phyloP scores from a whole-genome alignment of 768 basidiomycete species.

The Dentipellis fragilis region DNA sequence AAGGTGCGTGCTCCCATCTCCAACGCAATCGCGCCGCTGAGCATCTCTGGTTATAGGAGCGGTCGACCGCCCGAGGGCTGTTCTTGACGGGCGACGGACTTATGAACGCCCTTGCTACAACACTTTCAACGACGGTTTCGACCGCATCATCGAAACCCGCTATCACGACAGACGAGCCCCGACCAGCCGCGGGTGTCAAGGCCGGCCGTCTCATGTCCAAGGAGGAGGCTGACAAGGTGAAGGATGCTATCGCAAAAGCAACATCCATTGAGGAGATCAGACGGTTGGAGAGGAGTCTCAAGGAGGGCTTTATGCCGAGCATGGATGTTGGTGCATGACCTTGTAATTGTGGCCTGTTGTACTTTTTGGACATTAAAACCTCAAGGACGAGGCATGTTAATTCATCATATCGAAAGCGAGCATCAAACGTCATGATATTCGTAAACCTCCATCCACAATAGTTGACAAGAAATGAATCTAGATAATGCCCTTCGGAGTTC shows the following conservation, averaged over 20 bases:
- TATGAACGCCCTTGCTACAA: constrained; percentile 71
- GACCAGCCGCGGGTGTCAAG: constrained; percentile 45
- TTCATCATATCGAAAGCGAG: too few relatives aligned
- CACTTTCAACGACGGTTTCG: constrained; percentile 64
- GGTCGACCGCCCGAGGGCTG: constrained; percentile 58
- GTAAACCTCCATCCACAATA: too few relatives aligned
- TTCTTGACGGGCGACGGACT: constrained; percentile 77
- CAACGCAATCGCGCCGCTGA: background rate
- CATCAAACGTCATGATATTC: too few relatives aligned
- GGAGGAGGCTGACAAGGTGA: constrained; percentile 83
- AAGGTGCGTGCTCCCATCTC: constrained; percentile 58
- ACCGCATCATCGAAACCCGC: constrained; percentile 50
- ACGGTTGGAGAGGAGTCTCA: constrained; percentile 68
- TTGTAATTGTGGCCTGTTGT: constrained; percentile 4
- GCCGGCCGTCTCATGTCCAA: constrained; percentile 86
- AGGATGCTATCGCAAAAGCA: constrained; percentile 82
- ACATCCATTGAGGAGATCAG: constrained; percentile 86
- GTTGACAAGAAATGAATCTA: too few relatives aligned
- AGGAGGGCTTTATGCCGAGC: constrained; percentile 76
- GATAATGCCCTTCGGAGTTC: too few relatives aligned
- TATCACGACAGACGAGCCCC: constrained; percentile 74
- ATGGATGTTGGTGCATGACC: constrained; percentile 70
- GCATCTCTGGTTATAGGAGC: constrained; percentile 46
- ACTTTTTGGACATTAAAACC: background rate
- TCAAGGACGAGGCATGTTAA: background rate